Conservation (phyloP, 164 flowering plant species). For the Chloranthus sessilifolius region DNA sequence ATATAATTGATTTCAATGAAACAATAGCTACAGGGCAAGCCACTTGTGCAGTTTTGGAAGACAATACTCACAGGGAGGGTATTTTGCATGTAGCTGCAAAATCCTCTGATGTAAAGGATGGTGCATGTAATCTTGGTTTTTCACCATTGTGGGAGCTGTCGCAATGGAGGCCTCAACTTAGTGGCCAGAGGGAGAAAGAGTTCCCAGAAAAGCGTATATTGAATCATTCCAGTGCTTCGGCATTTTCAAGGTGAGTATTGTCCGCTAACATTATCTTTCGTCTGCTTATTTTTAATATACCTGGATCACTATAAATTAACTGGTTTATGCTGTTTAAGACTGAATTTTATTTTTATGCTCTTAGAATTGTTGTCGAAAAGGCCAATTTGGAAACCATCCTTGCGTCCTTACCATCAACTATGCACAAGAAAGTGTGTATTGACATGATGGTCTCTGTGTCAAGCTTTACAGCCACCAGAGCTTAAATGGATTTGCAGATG, state of each 20-base stretch:
- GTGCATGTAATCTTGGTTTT: slow-evolving; percentile 11
- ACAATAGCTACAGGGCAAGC: slow-evolving; percentile 9
- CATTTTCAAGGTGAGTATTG: slow-evolving; percentile 40
- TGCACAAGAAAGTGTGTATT: too few relatives aligned
- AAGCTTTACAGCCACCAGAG: too few relatives aligned
- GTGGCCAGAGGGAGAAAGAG: slow-evolving; percentile 13
- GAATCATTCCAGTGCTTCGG: slow-evolving; percentile 38
- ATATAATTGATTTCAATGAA: slow-evolving; percentile 36
- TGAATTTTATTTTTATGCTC: too few relatives aligned
- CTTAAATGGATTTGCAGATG: too few relatives aligned
- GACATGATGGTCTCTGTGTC: too few relatives aligned
- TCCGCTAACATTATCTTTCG: too few relatives aligned
- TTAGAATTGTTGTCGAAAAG: too few relatives aligned
- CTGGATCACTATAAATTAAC: too few relatives aligned
- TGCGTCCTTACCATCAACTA: too few relatives aligned
- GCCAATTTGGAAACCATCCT: too few relatives aligned
- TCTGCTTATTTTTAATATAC: too few relatives aligned
- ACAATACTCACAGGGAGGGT: slow-evolving; percentile 4
- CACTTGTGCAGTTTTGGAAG: slow-evolving; percentile 4
- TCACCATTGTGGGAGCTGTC: slow-evolving; percentile 35
- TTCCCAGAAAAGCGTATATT: slow-evolving; percentile 25
- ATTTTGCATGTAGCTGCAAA: slow-evolving; percentile 4
- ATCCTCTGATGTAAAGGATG: slow-evolving; percentile 1
- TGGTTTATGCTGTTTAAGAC: too few relatives aligned
- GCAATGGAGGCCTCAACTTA: slow-evolving; percentile 22